Evolutionary conservation across 83 land plant species (phyloP).

Genomic region (Diphasiastrum complanatum): DNA sequence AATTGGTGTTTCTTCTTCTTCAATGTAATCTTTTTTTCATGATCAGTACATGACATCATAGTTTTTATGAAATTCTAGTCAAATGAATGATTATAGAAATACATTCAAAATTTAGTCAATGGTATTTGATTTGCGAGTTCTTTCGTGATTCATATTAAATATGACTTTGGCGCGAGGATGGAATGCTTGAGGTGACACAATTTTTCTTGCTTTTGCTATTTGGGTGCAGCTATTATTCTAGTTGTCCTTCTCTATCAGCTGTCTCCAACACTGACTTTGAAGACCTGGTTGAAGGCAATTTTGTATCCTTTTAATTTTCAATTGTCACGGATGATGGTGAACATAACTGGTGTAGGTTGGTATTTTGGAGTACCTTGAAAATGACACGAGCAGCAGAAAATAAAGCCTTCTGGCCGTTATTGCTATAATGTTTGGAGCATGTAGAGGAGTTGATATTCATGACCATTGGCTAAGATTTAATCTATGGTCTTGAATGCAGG

Average conservation of each 20-base stretch:
- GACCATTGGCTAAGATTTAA: too few relatives aligned
- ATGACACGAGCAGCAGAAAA: not conserved
- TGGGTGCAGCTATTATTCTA: conserved; percentile 52
- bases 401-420: too few relatives aligned
- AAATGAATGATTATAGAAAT: not conserved
- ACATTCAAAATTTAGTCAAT: not conserved
- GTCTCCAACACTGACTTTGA: conserved; percentile 40
- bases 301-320: conserved; percentile 49
- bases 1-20: conserved; percentile 61
- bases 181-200: not conserved
- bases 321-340: not conserved
- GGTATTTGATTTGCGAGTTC: not conserved
- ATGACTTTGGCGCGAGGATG: not conserved
- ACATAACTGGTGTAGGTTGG: not conserved
- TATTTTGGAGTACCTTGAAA: not conserved
- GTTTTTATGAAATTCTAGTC: not conserved
- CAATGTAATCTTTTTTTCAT: conserved; percentile 56
- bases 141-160: not conserved
- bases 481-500: too few relatives aligned
- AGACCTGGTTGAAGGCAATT: conserved; percentile 43
- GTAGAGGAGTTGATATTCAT: too few relatives aligned
- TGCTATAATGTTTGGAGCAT: too few relatives aligned
- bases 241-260: conserved; percentile 54
- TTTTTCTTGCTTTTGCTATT: not conserved
- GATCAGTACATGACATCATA: not conserved